Percentiles rank a stretch among this genome's conserved stretches.
Conservation (phyloP, 192 early-diverging fungal genomes). For the Gonapodya prolifera region DNA sequence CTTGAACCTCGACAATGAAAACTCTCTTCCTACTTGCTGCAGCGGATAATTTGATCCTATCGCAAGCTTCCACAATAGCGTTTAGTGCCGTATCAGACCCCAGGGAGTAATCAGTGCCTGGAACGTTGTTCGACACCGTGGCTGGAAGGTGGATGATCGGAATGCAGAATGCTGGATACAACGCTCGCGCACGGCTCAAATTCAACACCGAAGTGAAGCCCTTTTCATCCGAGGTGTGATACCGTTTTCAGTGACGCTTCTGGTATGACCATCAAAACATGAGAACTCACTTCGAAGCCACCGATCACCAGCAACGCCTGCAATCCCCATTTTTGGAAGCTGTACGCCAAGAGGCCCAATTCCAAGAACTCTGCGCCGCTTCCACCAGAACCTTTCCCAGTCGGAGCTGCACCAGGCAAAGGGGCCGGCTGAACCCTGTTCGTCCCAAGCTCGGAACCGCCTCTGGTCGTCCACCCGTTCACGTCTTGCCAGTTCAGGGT, state of each 20-base stretch:
- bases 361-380: conserved; percentile 37
- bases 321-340: conserved; percentile 81
- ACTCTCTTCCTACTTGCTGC: conserved; percentile 80
- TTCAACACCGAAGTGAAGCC: conserved; percentile 68
- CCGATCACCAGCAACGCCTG: conserved; percentile 87
- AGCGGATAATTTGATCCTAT: conserved; percentile 86
- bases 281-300: conserved; percentile 77
- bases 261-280: no score
- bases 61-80: conserved; percentile 79
- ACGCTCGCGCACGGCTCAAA: conserved; percentile 50
- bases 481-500: conserved; percentile 72
- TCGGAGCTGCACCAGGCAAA: conserved; percentile 23
- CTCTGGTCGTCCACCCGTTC: conserved; percentile 80
- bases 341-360: conserved; percentile 79
- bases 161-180: conserved; percentile 88
- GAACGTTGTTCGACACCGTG: conserved; percentile 95
- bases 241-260: not conserved
- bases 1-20: conserved; percentile 95
- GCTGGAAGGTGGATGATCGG: conserved; percentile 88
- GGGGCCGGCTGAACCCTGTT: conserved; percentile 80
- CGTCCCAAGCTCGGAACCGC: conserved; percentile 87
- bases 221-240: not conserved
- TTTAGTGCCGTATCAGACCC: conserved; percentile 93
- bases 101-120: conserved; percentile 87
- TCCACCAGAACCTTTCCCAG: not conserved